These are phyloP conservation scores for Sporothrix humicola DNA, from an alignment of 2,329 filamentous ascomycete species.

Conservation along the genomic window DNA sequence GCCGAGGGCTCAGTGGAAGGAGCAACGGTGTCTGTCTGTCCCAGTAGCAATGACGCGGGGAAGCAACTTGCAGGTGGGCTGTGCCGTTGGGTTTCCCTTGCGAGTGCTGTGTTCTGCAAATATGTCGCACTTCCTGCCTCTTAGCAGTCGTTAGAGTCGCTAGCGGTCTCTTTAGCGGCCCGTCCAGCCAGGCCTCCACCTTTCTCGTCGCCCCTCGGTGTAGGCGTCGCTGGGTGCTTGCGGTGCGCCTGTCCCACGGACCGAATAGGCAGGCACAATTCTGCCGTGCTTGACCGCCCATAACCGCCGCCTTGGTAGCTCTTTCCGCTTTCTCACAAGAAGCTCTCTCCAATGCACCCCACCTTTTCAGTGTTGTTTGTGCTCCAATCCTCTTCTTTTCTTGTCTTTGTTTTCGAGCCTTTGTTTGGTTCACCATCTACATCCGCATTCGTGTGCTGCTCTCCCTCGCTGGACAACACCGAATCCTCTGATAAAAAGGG, in stretches of 20 bases:
- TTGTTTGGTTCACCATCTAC: constrained; percentile 17
- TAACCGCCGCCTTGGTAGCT: constrained; percentile 10
- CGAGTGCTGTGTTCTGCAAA: not conserved
- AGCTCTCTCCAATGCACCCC: constrained; percentile 25
- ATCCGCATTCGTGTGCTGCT: constrained; percentile 13
- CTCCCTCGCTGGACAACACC: not conserved
- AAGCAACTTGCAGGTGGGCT: not conserved
- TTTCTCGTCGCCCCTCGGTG: constrained; percentile 6
- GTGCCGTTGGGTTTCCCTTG: not conserved
- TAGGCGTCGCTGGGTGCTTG: not conserved
- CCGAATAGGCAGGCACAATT: constrained; percentile 22
- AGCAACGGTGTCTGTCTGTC: not conserved
- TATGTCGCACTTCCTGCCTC: too few species aligned
- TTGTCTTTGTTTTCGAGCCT: constrained; percentile 10
- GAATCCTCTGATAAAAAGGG: not conserved
- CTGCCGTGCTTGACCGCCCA: constrained; percentile 7
- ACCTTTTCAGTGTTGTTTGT: constrained; percentile 19
- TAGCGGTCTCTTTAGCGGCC: constrained; percentile 19
- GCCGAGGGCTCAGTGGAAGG: constrained; percentile 19
- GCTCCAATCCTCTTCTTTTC: constrained; percentile 15
- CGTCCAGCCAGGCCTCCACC: constrained; percentile 4
- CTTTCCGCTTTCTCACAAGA: not conserved
- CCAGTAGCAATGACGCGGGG: constrained; percentile 15
- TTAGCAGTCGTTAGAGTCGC: constrained; percentile 5
- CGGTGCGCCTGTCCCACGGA: not conserved